Evolutionary conservation across 352 stramenopile genomes (phyloP).

Genomic region (Pythium brachiatum): DNA sequence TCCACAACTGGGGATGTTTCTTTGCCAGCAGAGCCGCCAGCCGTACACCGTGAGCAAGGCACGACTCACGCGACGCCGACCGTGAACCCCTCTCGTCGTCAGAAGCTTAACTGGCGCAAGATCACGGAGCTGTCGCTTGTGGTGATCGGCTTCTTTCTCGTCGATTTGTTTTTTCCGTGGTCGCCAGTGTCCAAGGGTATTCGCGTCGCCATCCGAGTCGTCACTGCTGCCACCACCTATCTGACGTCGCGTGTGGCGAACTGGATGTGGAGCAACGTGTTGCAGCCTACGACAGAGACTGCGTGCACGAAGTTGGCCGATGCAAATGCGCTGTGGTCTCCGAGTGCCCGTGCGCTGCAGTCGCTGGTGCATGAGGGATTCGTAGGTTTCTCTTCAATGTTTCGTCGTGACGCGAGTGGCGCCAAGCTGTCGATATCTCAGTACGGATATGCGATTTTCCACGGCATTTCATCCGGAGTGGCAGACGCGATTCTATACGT

Average conservation of each 20-base stretch:
- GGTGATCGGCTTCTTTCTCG: not conserved
- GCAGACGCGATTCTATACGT: constrained; percentile 1
- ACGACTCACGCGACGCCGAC: not conserved
- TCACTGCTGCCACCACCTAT: not conserved
- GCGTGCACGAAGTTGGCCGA: not conserved
- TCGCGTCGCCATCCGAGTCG: not conserved
- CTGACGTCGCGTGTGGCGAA: not conserved
- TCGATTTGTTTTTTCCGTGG: constrained; percentile 7
- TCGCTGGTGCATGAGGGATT: not conserved
- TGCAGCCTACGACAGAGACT: not conserved
- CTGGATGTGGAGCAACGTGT: not conserved
- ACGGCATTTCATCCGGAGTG: constrained; percentile 6
- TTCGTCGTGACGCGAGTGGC: not conserved
- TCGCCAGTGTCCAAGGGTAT: constrained; percentile 13
- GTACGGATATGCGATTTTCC: not conserved
- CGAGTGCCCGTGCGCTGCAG: not conserved
- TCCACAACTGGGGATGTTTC: not conserved
- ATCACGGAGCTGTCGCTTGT: not conserved
- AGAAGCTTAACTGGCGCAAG: not conserved
- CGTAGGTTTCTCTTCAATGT: not conserved
- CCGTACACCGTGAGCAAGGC: not conserved
- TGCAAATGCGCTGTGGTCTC: constrained; percentile 1
- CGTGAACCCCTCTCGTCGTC: not conserved
- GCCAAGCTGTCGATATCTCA: not conserved
- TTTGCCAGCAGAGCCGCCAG: not conserved